Conservation (phyloP, 176 grass and related monocot genomes). For the Saccharum spontaneum region DNA sequence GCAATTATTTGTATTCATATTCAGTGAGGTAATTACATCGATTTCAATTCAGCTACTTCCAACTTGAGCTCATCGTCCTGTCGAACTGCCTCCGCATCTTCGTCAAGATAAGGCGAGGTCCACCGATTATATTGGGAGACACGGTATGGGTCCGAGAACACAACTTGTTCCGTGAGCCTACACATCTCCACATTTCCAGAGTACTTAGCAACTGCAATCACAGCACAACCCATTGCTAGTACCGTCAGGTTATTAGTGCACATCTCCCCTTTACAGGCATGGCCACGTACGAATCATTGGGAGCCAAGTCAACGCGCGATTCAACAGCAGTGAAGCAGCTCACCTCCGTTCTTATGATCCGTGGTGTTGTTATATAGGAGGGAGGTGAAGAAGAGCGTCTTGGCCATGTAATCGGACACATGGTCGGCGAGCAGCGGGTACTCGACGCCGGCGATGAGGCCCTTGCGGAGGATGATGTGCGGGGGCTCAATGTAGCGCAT, state of each 20-base stretch:
- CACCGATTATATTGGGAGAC: constrained; percentile 68
- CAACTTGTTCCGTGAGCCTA: constrained; percentile 86
- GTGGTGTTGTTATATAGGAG: constrained; percentile 66
- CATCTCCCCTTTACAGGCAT: not conserved
- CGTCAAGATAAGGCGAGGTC: constrained; percentile 79
- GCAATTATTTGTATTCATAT: not conserved
- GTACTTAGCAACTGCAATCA: constrained; percentile 75
- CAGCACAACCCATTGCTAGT: not conserved
- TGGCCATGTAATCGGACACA: constrained; percentile 77
- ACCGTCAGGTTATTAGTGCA: not conserved
- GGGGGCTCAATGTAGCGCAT: constrained; percentile 88
- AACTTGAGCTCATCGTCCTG: constrained; percentile 67
- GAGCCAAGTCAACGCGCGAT: not conserved
- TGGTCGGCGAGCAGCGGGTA: constrained; percentile 89
- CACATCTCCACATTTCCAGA: constrained; percentile 86
- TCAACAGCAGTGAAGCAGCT: not conserved
- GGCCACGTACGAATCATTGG: not conserved
- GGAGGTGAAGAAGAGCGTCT: constrained; percentile 91
- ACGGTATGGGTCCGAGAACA: constrained; percentile 91
- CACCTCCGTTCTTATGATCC: constrained; percentile 81
- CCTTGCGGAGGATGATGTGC: constrained; percentile 93
- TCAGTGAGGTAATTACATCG: constrained; percentile 43
- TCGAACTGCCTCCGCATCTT: constrained; percentile 68
- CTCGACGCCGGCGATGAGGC: constrained; percentile 79
- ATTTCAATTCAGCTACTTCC: constrained; percentile 73